Base-by-base conservation (phyloP, 2,329 filamentous ascomycete genomes). In the Fusarium mundagurra region DNA sequence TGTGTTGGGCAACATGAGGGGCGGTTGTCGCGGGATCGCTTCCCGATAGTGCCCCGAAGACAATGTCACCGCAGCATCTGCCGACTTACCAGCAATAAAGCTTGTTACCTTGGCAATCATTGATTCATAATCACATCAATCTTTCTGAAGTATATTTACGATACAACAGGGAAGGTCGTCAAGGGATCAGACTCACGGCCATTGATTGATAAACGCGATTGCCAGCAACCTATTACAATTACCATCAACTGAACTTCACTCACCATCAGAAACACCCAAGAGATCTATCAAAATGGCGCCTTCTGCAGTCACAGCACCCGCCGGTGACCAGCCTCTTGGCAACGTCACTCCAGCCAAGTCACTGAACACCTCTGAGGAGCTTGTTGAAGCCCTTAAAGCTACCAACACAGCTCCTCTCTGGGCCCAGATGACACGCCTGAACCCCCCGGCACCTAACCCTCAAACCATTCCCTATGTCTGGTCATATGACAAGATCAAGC, bases 381-480 rank as follows among this genome's bases (percentile, higher is more conserved):
- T 68, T 3, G 60, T 73, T 0, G 13, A 27, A 1, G 73, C 73
- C 2, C 55, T 75, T 1, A 27, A 18, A 14, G 33, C 14, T 8
- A 55, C 55, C 7, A 41, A 76, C 20, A 72, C 73, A 7, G 65
- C 71, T 22, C 87, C 86, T 1, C 78, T 88, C 3, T 88, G 86
- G 87, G 80, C 81, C 3, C 83, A 86, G 61, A 88, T 88, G 85
- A 76, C 76, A 29, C 77, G 77, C 11, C 80, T 87, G 48, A 86
- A 86, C 47, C 85, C 87, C 9, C 83, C 85, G 0, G 76, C 78
- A 0, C 87, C 86, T 0, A 85, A 85, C 36, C 87, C 86, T 0
- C 81, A 73, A 10, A 78, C 80, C 0, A 62, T 82, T 8, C 84
- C 86, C 9, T 65, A 82, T 53, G 65, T 84, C 3, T 85, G 83